Conservation (phyloP, 108 stramenopile genomes). For the Skeletonema grethae region DNA sequence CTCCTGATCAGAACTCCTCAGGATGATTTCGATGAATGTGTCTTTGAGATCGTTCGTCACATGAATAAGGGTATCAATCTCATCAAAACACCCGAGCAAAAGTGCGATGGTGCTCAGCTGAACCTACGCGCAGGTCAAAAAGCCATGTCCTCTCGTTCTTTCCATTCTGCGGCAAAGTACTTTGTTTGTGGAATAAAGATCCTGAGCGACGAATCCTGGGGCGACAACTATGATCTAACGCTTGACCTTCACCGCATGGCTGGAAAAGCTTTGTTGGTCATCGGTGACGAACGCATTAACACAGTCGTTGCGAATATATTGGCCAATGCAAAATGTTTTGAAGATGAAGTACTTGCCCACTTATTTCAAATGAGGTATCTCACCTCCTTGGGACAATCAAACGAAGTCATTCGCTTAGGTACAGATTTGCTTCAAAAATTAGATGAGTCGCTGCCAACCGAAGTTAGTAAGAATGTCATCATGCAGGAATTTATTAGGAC, state of each 20-base stretch:
- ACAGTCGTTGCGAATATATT: not conserved
- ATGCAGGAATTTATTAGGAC: not conserved
- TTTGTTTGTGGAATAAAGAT: slow-evolving; percentile 18
- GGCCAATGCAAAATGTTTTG: not conserved
- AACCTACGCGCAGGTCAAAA: slow-evolving; percentile 32
- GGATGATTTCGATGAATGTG: slow-evolving; percentile 11
- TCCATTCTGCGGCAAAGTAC: slow-evolving; percentile 22
- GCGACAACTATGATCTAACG: slow-evolving; percentile 12
- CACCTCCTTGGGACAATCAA: not conserved
- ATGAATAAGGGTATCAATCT: slow-evolving; percentile 25
- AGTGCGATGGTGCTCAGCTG: slow-evolving; percentile 13
- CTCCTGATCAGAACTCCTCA: not conserved
- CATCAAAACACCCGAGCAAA: slow-evolving; percentile 16
- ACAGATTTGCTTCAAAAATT: not conserved
- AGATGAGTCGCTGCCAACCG: not conserved
- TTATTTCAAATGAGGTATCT: not conserved
- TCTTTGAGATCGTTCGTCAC: slow-evolving; percentile 30
- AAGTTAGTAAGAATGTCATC: not conserved
- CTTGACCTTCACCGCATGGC: slow-evolving; percentile 11
- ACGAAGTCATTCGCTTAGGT: not conserved
- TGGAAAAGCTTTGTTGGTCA: not conserved
- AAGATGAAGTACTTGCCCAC: not conserved
- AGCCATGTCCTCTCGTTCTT: slow-evolving; percentile 15
- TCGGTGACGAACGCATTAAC: not conserved
- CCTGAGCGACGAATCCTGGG: slow-evolving; percentile 14